These are phyloP conservation scores for Stromatinia cepivora DNA, from an alignment of 2,329 filamentous ascomycete genomes.

Conservation along the genomic window DNA sequence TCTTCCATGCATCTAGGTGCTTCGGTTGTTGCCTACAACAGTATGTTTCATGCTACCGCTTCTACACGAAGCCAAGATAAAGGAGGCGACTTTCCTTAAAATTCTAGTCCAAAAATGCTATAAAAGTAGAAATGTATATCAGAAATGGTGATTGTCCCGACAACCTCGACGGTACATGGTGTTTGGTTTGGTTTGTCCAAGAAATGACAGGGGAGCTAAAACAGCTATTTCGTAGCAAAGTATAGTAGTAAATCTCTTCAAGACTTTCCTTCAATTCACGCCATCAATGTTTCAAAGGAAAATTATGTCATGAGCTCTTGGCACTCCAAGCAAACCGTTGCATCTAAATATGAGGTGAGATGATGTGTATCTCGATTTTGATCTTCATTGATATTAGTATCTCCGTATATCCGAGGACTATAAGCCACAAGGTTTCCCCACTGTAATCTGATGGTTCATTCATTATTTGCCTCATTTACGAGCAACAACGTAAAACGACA, in stretches of 20 bases:
- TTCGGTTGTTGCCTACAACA: background rate
- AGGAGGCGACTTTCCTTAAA: background rate
- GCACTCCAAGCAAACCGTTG: background rate
- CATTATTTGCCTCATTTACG: slow-evolving; percentile 10
- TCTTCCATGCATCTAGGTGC: background rate
- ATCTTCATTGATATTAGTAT: background rate
- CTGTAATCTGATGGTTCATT: background rate
- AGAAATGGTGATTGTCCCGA: no score
- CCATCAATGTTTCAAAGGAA: background rate
- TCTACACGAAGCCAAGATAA: background rate
- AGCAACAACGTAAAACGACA: background rate
- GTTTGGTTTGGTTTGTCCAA: background rate
- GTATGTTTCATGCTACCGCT: background rate
- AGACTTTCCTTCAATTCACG: background rate
- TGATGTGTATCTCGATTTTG: background rate
- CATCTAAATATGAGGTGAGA: background rate
- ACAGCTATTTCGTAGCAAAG: background rate
- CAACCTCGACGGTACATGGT: no score
- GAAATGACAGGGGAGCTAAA: background rate
- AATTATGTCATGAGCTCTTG: background rate
- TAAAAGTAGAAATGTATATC: background rate
- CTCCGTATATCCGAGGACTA: slow-evolving; percentile 14
- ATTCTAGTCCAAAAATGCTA: background rate
- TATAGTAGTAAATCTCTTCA: background rate
- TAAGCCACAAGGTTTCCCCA: slow-evolving; percentile 8